phyloP scores from a whole-genome alignment of 805 yeast genomes.

The Metschnikowia koreensis region DNA sequence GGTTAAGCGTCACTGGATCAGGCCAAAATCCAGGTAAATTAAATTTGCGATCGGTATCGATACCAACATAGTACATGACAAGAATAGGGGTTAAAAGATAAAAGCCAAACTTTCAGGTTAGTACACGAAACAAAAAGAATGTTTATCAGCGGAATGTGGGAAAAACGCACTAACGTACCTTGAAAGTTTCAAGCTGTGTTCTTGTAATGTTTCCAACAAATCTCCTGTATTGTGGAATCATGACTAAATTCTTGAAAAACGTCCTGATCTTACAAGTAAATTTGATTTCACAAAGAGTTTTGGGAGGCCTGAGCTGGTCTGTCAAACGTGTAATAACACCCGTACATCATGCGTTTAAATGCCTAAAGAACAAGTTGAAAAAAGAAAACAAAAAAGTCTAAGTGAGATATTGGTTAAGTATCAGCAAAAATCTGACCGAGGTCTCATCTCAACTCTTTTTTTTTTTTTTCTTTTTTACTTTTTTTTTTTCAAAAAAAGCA shows the following conservation, averaged over 20 bases:
- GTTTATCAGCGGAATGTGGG: neutral
- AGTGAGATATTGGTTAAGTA: too few relatives aligned
- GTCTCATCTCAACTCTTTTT: too few relatives aligned
- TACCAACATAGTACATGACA: conserved; percentile 93
- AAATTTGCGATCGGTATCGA: conserved; percentile 83
- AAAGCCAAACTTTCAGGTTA: conserved; percentile 60
- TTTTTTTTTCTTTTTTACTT: too few relatives aligned
- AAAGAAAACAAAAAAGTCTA: too few relatives aligned
- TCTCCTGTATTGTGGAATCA: conserved; percentile 24
- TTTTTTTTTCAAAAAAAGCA: too few relatives aligned
- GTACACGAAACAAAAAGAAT: neutral
- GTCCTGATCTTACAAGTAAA: neutral
- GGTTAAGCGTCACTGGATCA: conserved; percentile 86
- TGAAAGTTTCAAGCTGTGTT: conserved; percentile 44
- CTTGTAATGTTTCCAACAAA: conserved; percentile 38
- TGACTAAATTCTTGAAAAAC: neutral
- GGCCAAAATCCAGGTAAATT: conserved; percentile 97
- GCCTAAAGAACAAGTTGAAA: too few relatives aligned
- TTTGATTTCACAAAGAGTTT: neutral
- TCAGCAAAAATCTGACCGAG: too few relatives aligned
- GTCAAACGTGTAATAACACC: neutral
- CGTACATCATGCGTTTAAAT: neutral
- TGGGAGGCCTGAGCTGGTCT: neutral
- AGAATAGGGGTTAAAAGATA: conserved; percentile 82
- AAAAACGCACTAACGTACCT: conserved; percentile 32